A percentile compares a stretch with the other conserved stretches of the same genome.
Conservation (phyloP, 2,329 filamentous ascomycete genomes). For the Davidsoniella eucalypti region DNA sequence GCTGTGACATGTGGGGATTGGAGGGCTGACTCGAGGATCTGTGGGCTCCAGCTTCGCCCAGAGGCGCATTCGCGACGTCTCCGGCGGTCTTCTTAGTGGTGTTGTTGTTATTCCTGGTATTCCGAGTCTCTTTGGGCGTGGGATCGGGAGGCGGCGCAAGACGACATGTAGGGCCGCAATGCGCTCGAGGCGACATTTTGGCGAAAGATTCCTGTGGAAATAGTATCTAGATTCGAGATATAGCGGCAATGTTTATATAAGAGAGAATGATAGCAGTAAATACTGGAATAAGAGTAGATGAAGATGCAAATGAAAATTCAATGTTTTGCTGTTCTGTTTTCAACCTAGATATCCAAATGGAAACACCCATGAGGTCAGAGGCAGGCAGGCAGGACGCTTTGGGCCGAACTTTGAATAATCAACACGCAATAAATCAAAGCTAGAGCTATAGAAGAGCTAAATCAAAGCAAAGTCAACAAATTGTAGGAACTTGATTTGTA, state of each 20-base stretch:
- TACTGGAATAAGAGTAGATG: neutral
- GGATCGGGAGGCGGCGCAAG: constrained; percentile 24
- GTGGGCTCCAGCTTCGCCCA: no score
- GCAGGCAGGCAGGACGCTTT: no score
- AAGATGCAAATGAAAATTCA: neutral
- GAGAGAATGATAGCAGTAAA: neutral
- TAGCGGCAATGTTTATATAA: neutral
- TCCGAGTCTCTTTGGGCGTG: neutral
- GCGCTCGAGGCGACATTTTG: constrained; percentile 2
- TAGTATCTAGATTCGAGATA: neutral
- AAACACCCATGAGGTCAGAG: no score
- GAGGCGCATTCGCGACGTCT: neutral
- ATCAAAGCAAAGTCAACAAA: no score
- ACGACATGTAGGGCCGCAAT: constrained; percentile 36
- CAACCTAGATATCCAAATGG: no score
- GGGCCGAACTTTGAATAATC: no score
- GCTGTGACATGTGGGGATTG: no score
- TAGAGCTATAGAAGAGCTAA: no score
- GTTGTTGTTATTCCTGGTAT: neutral
- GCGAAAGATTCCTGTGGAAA: neutral
- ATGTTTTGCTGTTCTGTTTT: no score
- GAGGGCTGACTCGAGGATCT: no score
- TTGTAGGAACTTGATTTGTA: no score
- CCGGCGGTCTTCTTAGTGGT: neutral
- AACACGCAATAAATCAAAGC: no score